Conservation (phyloP, 192 early-diverging fungal species). For the Rhizophlyctis rosea region DNA sequence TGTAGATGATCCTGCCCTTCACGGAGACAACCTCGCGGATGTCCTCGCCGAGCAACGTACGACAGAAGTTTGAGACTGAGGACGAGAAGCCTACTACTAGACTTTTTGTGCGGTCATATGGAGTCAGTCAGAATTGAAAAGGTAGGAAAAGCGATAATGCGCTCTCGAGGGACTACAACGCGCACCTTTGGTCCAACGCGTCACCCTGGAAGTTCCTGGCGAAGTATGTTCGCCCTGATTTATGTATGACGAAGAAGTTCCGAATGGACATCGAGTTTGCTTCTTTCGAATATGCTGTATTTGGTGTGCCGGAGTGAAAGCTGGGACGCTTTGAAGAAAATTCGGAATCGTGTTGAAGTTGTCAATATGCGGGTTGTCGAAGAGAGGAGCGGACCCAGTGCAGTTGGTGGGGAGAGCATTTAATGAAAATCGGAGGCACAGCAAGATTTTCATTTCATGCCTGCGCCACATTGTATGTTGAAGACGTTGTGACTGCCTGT, state of each 20-base stretch:
- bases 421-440: no score
- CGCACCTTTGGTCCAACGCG: slow-evolving; percentile 44
- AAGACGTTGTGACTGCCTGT: no score
- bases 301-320: no score
- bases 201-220: slow-evolving; percentile 53
- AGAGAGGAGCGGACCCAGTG: no score
- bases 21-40: slow-evolving; percentile 50
- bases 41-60: slow-evolving; percentile 54
- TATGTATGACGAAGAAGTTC: slow-evolving; percentile 51
- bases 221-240: slow-evolving; percentile 45
- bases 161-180: background rate
- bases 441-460: no score
- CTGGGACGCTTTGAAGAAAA: no score
- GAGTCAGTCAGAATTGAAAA: background rate
- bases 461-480: no score
- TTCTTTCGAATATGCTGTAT: no score
- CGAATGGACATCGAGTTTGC: slow-evolving; percentile 26
- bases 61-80: slow-evolving; percentile 57
- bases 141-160: background rate
- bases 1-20: slow-evolving; percentile 49
- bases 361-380: no score
- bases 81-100: slow-evolving; percentile 61
- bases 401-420: no score
- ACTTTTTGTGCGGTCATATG: slow-evolving; percentile 23
- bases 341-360: no score